Percentiles rank a stretch among this genome's conserved stretches.
Conservation (phyloP, 2,329 filamentous ascomycete species). For the Aureobasidium sp. region DNA sequence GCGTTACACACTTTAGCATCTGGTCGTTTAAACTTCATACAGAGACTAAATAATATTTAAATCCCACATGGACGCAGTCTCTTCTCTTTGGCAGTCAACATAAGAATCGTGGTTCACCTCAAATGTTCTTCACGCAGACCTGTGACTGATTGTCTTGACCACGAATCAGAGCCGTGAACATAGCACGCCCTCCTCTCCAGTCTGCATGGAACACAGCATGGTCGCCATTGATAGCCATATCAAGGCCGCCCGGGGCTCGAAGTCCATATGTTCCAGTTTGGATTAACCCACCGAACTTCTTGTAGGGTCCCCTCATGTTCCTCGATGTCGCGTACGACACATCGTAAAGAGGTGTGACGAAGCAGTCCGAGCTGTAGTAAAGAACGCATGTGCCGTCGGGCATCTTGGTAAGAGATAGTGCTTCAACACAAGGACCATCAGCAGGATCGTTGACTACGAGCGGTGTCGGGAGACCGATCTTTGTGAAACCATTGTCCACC, state of each 20-base stretch:
- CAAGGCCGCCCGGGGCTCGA: slow-evolving; percentile 23
- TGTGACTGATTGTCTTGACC: neutral
- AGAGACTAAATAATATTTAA: too few relatives aligned
- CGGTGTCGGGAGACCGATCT: slow-evolving; percentile 17
- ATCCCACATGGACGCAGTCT: neutral
- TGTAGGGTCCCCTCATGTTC: slow-evolving; percentile 16
- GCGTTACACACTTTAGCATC: neutral
- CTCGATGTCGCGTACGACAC: slow-evolving; percentile 16
- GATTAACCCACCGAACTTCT: slow-evolving; percentile 22
- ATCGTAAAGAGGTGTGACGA: slow-evolving; percentile 15
- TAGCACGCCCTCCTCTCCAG: slow-evolving; percentile 15
- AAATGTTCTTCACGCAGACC: neutral
- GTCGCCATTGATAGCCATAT: slow-evolving; percentile 24
- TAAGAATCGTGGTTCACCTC: neutral
- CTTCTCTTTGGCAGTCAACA: neutral
- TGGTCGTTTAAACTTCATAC: neutral
- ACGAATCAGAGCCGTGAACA: slow-evolving; percentile 16
- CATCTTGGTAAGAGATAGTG: slow-evolving; percentile 21
- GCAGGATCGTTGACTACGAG: slow-evolving; percentile 21
- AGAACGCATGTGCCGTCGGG: slow-evolving; percentile 16
- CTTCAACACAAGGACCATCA: slow-evolving; percentile 27
- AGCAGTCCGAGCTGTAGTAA: slow-evolving; percentile 19
- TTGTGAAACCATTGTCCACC: slow-evolving; percentile 18
- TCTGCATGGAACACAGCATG: slow-evolving; percentile 26
- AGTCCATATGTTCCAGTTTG: slow-evolving; percentile 20